These are phyloP conservation scores for Puccinia sorghi DNA, from an alignment of 1,284 basidiomycete species.

Conservation along the genomic window DNA sequence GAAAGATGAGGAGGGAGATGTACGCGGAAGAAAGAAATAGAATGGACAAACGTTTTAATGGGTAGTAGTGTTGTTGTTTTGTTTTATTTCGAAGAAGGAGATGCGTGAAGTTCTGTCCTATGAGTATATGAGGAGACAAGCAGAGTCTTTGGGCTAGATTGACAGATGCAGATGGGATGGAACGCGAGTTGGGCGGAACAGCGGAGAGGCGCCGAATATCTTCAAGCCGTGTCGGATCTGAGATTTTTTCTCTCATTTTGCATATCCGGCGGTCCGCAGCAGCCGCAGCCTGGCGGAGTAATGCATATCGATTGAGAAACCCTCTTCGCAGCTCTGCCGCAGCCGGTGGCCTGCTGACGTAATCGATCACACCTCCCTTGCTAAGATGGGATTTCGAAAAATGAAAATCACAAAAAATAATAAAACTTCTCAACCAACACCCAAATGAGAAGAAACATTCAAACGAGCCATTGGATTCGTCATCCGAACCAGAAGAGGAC, in stretches of 20 bases:
- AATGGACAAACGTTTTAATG: too few species aligned
- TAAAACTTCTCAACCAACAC: not conserved
- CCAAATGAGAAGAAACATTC: constrained; percentile 15
- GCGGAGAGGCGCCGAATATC: too few species aligned
- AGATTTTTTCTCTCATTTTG: constrained; percentile 10
- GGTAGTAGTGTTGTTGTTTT: too few species aligned
- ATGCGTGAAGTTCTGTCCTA: too few species aligned
- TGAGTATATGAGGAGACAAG: too few species aligned
- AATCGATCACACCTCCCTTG: not conserved
- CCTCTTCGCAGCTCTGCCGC: not conserved
- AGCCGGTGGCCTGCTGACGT: not conserved
- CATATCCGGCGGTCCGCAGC: not conserved
- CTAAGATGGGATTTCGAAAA: not conserved
- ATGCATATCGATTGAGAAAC: not conserved
- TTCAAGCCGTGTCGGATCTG: too few species aligned
- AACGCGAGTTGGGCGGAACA: too few species aligned
- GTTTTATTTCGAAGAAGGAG: too few species aligned
- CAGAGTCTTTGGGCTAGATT: too few species aligned
- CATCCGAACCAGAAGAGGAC: constrained; percentile 6
- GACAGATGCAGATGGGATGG: too few species aligned
- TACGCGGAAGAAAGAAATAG: not conserved
- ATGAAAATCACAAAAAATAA: not conserved
- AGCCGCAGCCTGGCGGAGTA: not conserved
- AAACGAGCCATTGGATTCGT: constrained; percentile 13
- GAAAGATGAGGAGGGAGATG: not conserved